Evolutionary conservation across 331 rosid genomes (phyloP), one percentile per base, ranked within the genome.

Genomic region (Quercus lobata): DNA sequence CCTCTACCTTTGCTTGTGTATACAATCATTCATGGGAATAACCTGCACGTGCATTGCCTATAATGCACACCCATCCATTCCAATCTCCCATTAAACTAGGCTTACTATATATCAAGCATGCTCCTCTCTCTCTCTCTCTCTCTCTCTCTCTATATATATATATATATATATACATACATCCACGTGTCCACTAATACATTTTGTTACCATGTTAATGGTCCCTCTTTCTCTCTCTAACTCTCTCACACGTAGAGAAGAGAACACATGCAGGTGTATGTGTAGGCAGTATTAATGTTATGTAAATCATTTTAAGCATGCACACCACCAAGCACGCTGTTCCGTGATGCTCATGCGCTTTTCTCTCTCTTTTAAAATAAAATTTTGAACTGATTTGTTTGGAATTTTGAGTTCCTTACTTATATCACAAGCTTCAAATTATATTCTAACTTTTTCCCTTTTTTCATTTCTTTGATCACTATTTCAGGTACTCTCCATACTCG

Each of bases 401-500:
- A 5, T n/a, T 68, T 75, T 69, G 17, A 34, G 25, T 34, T 70
- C 4, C 72, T 76, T 70, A 4, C 72, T 76, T 5, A 53, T 27
- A 74, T 66, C 57, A 73, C 53, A 2, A 73, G 34, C 82, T 66
- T 46, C 52, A 71, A 22, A 35, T 9, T 41, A 9, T 41, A 41
- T 85, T 78, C 73, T 83, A 5, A 79, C 12, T 5, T 17, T 21
- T 21, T 49, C 44, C 4, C 46, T 30, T 60, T 63, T n/a, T 9
- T 52, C 15, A 12, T 55, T 21, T 5, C n/a, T 65, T 34, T 37
- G 14, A 15, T 27, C 8, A 4, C 19, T 73, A 4, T 88, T 89
- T 88, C 91, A 95, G 99, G 96, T 95, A 95, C 86, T 92, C 98
- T 83, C 82, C 97, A 32, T 95, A 95, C 89, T 95, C 99, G 76